These are phyloP conservation scores for Cryphonectria parasitica DNA, from an alignment of 2,329 filamentous ascomycete genomes.

Conservation along the genomic window DNA sequence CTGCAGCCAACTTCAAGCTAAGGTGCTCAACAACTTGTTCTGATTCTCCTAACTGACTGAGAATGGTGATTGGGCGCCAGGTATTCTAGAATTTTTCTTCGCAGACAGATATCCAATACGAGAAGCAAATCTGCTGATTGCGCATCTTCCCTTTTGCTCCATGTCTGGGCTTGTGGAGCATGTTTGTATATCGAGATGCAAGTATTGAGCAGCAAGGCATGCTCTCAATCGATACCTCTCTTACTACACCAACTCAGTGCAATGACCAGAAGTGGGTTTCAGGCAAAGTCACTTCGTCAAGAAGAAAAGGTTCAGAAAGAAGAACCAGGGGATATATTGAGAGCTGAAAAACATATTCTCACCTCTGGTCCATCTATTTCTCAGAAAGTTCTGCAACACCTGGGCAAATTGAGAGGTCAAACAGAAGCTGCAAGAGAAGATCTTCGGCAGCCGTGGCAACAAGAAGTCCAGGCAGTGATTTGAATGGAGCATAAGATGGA, in stretches of 20 bases:
- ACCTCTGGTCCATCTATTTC: neutral
- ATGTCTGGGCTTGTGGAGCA: neutral
- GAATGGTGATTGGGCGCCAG: too few species aligned
- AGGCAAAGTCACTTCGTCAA: neutral
- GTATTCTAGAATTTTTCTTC: too few species aligned
- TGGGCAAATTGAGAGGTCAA: neutral
- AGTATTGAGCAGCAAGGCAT: neutral
- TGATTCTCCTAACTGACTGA: neutral
- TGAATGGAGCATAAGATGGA: neutral
- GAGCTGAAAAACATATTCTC: neutral
- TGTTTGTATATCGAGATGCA: neutral
- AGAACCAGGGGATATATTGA: neutral
- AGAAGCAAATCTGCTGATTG: neutral
- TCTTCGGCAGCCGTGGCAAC: neutral
- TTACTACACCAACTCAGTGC: neutral
- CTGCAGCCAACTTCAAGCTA: neutral
- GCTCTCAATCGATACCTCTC: neutral
- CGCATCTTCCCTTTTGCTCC: neutral
- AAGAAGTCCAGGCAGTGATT: neutral
- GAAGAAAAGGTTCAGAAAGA: neutral
- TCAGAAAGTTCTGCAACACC: neutral
- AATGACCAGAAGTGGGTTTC: neutral
- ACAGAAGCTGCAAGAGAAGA: conserved; percentile 2
- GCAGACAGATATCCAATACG: too few species aligned
- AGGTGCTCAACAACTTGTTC: neutral